These are phyloP conservation scores for Endoconidiophora laricicola DNA, from an alignment of 2,329 filamentous ascomycete species.

Conservation along the genomic window DNA sequence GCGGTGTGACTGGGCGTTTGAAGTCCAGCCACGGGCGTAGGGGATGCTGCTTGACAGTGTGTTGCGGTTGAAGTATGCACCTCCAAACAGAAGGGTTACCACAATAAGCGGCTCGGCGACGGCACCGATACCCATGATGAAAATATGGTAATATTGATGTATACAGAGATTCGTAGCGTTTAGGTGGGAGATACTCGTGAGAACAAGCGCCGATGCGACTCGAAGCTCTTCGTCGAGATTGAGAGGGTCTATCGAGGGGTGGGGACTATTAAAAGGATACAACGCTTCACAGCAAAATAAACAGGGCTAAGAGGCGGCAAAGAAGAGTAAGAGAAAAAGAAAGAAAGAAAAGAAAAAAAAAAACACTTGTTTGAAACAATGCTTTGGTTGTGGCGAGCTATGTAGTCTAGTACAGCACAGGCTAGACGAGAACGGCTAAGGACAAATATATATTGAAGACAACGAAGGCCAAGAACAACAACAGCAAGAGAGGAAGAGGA, in stretches of 20 bases:
- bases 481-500: neutral
- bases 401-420: neutral
- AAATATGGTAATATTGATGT: neutral
- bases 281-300: neutral
- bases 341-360: neutral
- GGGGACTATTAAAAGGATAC: too few species aligned
- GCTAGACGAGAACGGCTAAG: neutral
- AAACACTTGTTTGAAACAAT: neutral
- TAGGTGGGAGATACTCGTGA: neutral
- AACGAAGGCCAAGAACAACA: neutral
- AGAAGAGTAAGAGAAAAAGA: neutral
- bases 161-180: neutral
- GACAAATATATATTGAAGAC: slow-evolving; percentile 1
- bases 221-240: neutral
- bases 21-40: slow-evolving; percentile 12
- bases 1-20: slow-evolving; percentile 11
- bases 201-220: neutral
- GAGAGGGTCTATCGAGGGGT: neutral
- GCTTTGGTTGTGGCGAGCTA: too few species aligned
- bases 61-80: slow-evolving; percentile 28
- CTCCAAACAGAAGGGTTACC: slow-evolving; percentile 27
- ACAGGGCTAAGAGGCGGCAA: neutral
- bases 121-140: slow-evolving; percentile 24
- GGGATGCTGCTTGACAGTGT: slow-evolving; percentile 14
- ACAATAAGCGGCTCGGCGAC: slow-evolving; percentile 27